Base-by-base conservation (phyloP, 2,329 filamentous ascomycete genomes). In the Aureobasidium sp. region DNA sequence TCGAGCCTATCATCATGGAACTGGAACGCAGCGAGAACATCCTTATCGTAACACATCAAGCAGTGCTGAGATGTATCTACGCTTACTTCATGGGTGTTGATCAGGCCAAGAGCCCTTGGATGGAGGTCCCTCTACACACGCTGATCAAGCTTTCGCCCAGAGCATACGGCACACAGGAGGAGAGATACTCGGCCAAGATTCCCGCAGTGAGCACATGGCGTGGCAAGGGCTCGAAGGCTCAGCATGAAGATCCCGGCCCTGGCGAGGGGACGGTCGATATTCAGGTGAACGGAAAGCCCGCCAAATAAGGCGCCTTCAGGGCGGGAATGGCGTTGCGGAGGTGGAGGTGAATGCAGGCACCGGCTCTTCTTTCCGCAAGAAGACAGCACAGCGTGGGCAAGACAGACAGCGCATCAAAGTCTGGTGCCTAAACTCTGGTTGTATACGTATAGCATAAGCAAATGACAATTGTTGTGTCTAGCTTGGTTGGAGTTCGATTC, bases 1-100 rank as follows among this genome's bases (percentile, higher is more conserved):
- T 99, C 0, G 94, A 99, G 73, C 94, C 94, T 65, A 99, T 99
- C 76, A 99, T 99, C 77, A 99, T 99, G 94, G 94, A 99, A 74
- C 82, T 99, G 58, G 94, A 99, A 76, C 86, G 94, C 65, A 91
- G 88, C 68, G 94, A 97, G 75, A 95, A 99, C 72, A 96, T 99
- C 67, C 85, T 99, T 64, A 97, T 99, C 68, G 91, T 99, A 65
- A 97, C 94, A 3, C 94, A 99, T 74, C 94, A 99, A 77, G 94
- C 94, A 15, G 93, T 99, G 37, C 81, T 99, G 65, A 86, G 94
- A 64, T 99, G 94, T 79, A 96, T 99, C 70, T 99, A 97, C 72
- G 91, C 94, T 34, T 99, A 99, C 76, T 99, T 97, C 75, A 96
- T 97, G 89, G 96, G 97, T 71, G 91, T 94, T 70, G 88, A 91